Base-by-base conservation (phyloP, 202 grass and related monocot genomes). In the Musa balbisiana region DNA sequence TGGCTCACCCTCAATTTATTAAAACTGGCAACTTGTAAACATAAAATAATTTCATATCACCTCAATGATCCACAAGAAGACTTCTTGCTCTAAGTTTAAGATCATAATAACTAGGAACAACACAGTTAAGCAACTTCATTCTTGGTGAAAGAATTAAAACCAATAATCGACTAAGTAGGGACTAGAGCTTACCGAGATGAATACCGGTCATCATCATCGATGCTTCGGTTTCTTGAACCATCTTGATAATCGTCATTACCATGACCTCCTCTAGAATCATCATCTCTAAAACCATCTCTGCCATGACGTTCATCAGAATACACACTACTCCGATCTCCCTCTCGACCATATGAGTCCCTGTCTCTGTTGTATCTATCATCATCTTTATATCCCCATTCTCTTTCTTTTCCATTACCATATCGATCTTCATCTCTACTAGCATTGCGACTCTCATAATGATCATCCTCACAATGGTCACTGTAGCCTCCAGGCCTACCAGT, bases 381-480 rank as follows among this genome's bases (percentile, higher is more conserved):
- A 14, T 92, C 91, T 72, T 81, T 91, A 75, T 93, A 87, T 49
- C 91, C 90, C 79, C 75, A 80, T 69, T 96, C 91, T 88, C 88
- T 91, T 82, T 98, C 91, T 78, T 84, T 89, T 27, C 89, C 89
- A 70, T 95, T 85, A 16, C 91, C 89, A 79, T 92, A 92, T 77
- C 74, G 81, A 79, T 95, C 88, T 65, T 93, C 88, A 16, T 89
- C 85, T 76, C 84, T 88, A 83, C 78, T 82, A 73, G 87, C 82
- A 64, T 83, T 78, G 75, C 77, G 79, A 64, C 79, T 83, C 86
- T 91, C 86, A 49, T 85, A 85, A 50, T 77, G 89, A 76, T 99
- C 95, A 86, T 92, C 89, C 26, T 92, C 90, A 74, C 87, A 85
- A 56, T 86, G 80, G 71, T 82, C 80, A 24, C 71, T 70, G 60